Evolutionary conservation across 495 filamentous ascomycete genomes (phyloP), one percentile per base, ranked within the genome.

Genomic region (Neurospora terricola): DNA sequence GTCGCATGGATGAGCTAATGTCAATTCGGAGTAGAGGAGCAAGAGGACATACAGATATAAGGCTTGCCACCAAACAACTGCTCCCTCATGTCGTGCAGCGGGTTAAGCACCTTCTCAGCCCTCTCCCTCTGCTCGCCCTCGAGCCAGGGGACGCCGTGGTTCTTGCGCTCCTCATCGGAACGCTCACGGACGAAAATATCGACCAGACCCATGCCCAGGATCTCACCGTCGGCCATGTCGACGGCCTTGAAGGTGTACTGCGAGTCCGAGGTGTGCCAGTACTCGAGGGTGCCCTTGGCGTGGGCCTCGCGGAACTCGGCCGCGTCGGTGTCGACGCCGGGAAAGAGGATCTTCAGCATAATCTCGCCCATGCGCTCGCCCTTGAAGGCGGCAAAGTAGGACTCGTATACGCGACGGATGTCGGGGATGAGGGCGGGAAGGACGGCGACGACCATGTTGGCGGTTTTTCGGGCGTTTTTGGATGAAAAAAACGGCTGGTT

Each of bases 161-260:
- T 76, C 73, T 71, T 72, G 70, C 80, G 73, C 72, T 81, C 76
- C 72, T 80, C 78, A 11, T 71, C 74, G 70, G 59, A 73, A 8
- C 80, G 72, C 43, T 54, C 70, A 27, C 59, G 70, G 11, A 77
- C 9, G 43, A 75, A 76, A 30, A 81, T 72, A 39, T 81, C 80
- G 37, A 73, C 75, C 42, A 80, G 75, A 36, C 71, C 77, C 75
- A 81, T 81, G 71, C 79, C 80, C n/a, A 80, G 72, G 38, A 81
- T 77, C 18, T 79, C 77, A 27, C 75, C 80, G 10, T 73, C 79
- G 42, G 75, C 78, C n/a, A 74, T 79, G 72, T 83, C 81, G 40
- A 83, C 74, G 39, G 74, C 77, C 75, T 83, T 82, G 70, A 77
- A 77, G 5, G 81, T 83, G 72, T 82, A 81, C 62, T 83, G 81